Evolutionary conservation across 306 rosid species (phyloP), one percentile per base, ranked within the genome.

Genomic region (Mimosa pudica): DNA sequence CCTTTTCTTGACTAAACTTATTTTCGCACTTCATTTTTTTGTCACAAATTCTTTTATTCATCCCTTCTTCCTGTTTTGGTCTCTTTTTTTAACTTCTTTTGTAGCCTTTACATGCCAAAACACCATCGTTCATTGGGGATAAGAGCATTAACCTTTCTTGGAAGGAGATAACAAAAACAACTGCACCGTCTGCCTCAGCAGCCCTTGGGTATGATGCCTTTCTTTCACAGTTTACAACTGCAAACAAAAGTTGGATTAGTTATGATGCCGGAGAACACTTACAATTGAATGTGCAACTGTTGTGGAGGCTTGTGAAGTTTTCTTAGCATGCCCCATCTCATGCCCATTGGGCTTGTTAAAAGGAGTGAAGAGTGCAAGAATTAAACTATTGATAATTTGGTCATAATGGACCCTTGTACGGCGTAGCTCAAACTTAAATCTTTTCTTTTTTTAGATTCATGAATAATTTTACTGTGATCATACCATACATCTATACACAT

Each of bases 101-200:
- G 18, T 44, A 71, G 75, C 61, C 75, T 6, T 71, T 71, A 14
- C 75, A 71, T 71, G 74, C 74, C 4, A 70, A 20, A 70, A 70
- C 74, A 14, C 74, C 74, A 20, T 45, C 74, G 14, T 70, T 70
- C 20, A 20, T 70, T 18, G 74, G 74, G 46, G 74, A 70, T 24
- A 70, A 70, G 57, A 70, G 38, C 57, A 70, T 70, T 30, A 70
- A 70, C 74, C 74, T 70, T 18, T 70, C 74, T 70, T 70, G 74
- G 74, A 70, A 70, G 49, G 74, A 70, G 74, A 46, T 35, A 18
- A 11, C 41, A 46, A 70, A 70, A 70, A 45, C 74, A 4, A 11
- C n/a, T 1, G 55, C 55, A 20, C 24, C 74, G 10, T 70, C 74
- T 18, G 32, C 74, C 38, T 45, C 74, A 70, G 12, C 74, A 20